Evolutionary conservation across 176 grass and related monocot species (phyloP).

Genomic region (Carex scoparia): DNA sequence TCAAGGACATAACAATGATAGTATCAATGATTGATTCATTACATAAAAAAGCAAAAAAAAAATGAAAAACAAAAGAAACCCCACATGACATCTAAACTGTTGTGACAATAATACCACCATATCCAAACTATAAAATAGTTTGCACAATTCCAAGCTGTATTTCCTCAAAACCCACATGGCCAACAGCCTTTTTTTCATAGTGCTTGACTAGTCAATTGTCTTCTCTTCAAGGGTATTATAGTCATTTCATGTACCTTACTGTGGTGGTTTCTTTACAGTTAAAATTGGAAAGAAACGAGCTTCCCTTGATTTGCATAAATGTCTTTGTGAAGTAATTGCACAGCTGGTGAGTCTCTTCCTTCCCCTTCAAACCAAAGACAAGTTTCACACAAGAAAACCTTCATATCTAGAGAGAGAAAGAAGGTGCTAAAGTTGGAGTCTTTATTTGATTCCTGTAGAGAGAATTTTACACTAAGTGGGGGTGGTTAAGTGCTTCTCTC

Average conservation of each 20-base stretch:
- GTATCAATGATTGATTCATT: constrained; percentile 22
- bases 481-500: constrained; percentile 1
- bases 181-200: neutral
- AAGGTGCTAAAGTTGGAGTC: constrained; percentile 14
- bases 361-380: constrained; percentile 20
- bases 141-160: constrained; percentile 22
- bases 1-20: constrained; percentile 20
- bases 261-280: constrained; percentile 9
- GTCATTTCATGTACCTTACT: neutral
- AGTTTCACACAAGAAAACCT: constrained; percentile 5
- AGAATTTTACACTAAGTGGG: constrained; percentile 14
- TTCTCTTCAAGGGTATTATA: neutral
- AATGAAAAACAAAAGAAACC: neutral
- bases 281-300: constrained; percentile 14
- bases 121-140: neutral
- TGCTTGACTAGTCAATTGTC: constrained; percentile 21
- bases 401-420: neutral
- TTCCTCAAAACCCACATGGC: constrained; percentile 9
- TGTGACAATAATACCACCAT: constrained; percentile 10
- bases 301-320: constrained; percentile 26
- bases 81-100: constrained; percentile 8
- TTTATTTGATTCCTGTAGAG: constrained; percentile 25
- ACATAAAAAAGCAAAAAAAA: neutral
- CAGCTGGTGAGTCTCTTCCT: constrained; percentile 15
- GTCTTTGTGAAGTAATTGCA: constrained; percentile 16